These are phyloP conservation scores for Paecilomyces formosus DNA, from an alignment of 2,329 filamentous ascomycete species.

Conservation along the genomic window DNA sequence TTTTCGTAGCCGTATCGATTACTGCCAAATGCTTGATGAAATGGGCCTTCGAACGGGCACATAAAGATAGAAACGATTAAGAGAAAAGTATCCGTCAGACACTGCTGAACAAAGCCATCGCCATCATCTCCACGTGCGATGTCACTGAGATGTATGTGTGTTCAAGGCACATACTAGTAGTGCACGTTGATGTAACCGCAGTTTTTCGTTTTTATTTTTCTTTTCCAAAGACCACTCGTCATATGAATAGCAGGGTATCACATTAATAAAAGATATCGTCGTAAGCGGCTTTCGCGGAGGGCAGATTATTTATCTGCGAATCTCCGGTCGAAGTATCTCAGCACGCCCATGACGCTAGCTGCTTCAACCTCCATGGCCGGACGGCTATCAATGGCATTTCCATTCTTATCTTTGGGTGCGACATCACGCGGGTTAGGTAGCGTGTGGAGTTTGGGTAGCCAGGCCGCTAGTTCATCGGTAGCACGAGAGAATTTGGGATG, in stretches of 20 bases:
- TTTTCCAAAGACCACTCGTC: background rate
- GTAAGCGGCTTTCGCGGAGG: background rate
- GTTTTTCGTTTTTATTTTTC: too few species aligned
- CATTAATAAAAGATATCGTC: background rate
- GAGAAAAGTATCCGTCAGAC: background rate
- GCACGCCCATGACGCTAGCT: constrained; percentile 77
- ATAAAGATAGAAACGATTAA: background rate
- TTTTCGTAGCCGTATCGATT: background rate
- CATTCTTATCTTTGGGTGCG: constrained; percentile 16
- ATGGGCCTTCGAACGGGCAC: background rate
- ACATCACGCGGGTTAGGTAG: constrained; percentile 34
- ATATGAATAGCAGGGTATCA: background rate
- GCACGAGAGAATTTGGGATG: constrained; percentile 70
- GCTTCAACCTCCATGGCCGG: constrained; percentile 71
- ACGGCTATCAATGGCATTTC: constrained; percentile 17
- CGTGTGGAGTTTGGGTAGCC: constrained; percentile 66
- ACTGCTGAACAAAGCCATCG: constrained; percentile 1
- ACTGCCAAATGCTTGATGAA: background rate
- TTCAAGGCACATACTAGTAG: background rate
- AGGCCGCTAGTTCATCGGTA: constrained; percentile 64
- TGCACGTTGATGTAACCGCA: background rate
- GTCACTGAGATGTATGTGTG: too few species aligned
- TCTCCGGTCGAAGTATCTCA: constrained; percentile 71
- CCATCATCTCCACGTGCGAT: background rate
- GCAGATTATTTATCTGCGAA: constrained; percentile 43